phyloP scores from a whole-genome alignment of 2,329 filamentous ascomycete species.

The Chaetomium sp. region DNA sequence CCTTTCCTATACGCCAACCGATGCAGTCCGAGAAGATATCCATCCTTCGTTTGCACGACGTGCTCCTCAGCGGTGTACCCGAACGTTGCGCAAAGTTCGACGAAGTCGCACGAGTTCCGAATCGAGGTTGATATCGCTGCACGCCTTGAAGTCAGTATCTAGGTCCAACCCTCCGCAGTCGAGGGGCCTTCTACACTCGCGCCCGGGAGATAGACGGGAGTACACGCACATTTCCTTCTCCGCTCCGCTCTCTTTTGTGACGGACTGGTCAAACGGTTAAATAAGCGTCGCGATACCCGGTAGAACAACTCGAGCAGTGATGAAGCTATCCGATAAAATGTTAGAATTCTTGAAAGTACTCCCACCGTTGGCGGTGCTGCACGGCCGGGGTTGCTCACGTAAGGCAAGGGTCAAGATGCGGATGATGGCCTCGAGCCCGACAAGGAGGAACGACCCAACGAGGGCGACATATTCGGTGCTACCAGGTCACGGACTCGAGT shows the following conservation, averaged over 20 bases:
- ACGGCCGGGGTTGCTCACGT: constrained; percentile 47
- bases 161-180: not conserved
- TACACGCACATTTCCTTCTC: constrained; percentile 53
- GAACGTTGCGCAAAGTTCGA: constrained; percentile 84
- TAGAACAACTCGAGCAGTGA: constrained; percentile 80
- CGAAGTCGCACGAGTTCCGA: constrained; percentile 82
- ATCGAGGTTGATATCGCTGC: constrained; percentile 66
- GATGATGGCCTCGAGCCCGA: constrained; percentile 75
- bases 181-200: not conserved
- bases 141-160: constrained; percentile 22
- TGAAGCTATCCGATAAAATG: constrained; percentile 47
- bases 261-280: constrained; percentile 69
- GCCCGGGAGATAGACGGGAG: not conserved
- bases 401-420: constrained; percentile 82
- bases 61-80: constrained; percentile 96
- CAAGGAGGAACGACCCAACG: constrained; percentile 72
- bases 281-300: constrained; percentile 70
- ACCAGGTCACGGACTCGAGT: not conserved
- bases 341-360: constrained; percentile 8
- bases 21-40: constrained; percentile 86
- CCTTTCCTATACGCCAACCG: constrained; percentile 76
- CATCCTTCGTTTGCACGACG: constrained; percentile 88
- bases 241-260: constrained; percentile 61
- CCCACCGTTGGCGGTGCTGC: not conserved
- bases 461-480: constrained; percentile 86